These are phyloP conservation scores for Rheum nobile DNA, from an alignment of 148 eudicot species.

Conservation along the genomic window DNA sequence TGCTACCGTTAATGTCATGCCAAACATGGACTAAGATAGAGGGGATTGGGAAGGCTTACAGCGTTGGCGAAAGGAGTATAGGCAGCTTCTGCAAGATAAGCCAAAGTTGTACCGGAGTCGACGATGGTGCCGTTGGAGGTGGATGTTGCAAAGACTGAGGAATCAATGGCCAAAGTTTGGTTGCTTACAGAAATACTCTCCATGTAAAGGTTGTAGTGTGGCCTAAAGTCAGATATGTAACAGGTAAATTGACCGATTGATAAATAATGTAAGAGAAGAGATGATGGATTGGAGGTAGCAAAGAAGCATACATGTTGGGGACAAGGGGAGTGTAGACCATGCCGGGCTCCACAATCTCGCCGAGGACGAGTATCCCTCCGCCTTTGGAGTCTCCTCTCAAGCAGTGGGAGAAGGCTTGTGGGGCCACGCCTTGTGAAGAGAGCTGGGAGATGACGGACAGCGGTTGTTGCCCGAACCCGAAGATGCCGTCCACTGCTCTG, in stretches of 20 bases:
- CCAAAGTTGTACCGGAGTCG: constrained; percentile 93
- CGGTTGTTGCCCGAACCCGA: constrained; percentile 91
- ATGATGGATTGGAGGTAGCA: not conserved
- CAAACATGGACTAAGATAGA: too few species aligned
- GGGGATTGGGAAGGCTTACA: constrained; percentile 26
- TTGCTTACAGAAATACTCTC: constrained; percentile 78
- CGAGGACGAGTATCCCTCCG: constrained; percentile 86
- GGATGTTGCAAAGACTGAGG: constrained; percentile 64
- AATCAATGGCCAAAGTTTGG: constrained; percentile 44
- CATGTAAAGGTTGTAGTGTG: constrained; percentile 76
- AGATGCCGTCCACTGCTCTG: constrained; percentile 94
- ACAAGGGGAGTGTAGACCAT: constrained; percentile 88
- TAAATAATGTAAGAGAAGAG: not conserved
- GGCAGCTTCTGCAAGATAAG: constrained; percentile 82
- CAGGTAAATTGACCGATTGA: not conserved
- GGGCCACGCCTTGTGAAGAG: constrained; percentile 65
- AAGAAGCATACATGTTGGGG: constrained; percentile 59
- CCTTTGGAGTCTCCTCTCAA: constrained; percentile 63
- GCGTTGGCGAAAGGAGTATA: constrained; percentile 74
- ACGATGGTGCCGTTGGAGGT: constrained; percentile 65
- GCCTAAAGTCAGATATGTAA: constrained; percentile 19
- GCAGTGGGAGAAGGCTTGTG: constrained; percentile 85
- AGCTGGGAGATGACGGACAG: constrained; percentile 78
- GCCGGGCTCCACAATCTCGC: constrained; percentile 84
- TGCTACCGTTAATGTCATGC: too few species aligned